Conservation (phyloP, 225 moss, liverwort and hornwort genomes). For the Marchantia paleacea region DNA sequence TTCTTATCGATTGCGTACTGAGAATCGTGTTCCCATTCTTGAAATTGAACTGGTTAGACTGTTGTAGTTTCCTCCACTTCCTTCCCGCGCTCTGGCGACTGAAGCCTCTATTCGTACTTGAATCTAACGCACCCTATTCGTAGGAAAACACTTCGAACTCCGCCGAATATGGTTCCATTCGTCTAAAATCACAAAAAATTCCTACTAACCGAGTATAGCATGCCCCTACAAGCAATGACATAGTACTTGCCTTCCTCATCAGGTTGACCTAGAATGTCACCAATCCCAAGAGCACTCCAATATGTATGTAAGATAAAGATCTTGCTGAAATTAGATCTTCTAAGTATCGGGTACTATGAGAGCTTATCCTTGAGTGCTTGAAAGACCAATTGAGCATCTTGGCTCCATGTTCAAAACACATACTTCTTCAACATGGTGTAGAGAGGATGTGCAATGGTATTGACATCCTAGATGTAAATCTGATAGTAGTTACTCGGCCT, state of each 20-base stretch:
- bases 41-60: no score
- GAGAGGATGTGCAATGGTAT: neutral
- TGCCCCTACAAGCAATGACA: constrained; percentile 21
- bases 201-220: no score
- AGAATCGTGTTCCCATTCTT: no score
- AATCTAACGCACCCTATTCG: no score
- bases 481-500: constrained; percentile 9
- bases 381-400: neutral
- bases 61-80: no score
- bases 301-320: constrained; percentile 4
- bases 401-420: neutral
- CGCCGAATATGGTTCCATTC: no score
- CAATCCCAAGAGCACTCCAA: constrained; percentile 15
- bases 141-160: no score
- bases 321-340: constrained; percentile 14
- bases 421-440: constrained; percentile 1
- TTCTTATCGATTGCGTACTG: no score
- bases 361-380: neutral
- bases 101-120: no score
- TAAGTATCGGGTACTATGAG: neutral
- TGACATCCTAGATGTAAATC: neutral
- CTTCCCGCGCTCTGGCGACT: no score
- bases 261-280: neutral
- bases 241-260: neutral
- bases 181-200: no score